phyloP scores from a whole-genome alignment of 768 basidiomycete genomes.

The Xerocomellus amylosporus region DNA sequence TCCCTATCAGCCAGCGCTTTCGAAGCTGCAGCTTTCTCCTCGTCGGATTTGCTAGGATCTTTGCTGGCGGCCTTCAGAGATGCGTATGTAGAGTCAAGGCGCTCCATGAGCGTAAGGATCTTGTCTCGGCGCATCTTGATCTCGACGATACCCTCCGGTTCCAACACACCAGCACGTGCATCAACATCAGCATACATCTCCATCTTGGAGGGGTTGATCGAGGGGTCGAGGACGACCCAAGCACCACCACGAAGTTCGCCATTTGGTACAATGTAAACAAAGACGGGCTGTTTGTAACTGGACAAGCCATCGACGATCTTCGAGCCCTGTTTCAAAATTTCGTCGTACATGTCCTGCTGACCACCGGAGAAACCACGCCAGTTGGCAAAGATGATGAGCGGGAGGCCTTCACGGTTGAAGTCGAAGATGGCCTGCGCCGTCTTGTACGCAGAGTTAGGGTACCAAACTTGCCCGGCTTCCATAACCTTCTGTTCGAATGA shows the following conservation, averaged over 20 bases:
- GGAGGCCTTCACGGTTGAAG: conserved; percentile 94
- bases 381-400: conserved; percentile 98
- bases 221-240: conserved; percentile 98
- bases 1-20: conserved; percentile 74
- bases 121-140: conserved; percentile 98
- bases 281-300: conserved; percentile 95
- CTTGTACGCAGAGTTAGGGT: conserved; percentile 99
- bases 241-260: conserved; percentile 98
- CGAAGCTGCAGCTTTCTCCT: conserved; percentile 70
- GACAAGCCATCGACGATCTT: conserved; percentile 99
- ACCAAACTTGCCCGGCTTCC: conserved; percentile 99
- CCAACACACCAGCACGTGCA: conserved; percentile 92
- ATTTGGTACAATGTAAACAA: conserved; percentile 97
- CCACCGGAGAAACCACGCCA: conserved; percentile 99
- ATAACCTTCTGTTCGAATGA: conserved; percentile 98
- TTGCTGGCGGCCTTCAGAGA: conserved; percentile 77
- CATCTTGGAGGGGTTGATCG: conserved; percentile 96
- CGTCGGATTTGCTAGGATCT: conserved; percentile 65
- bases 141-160: conserved; percentile 96
- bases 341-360: conserved; percentile 99
- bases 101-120: conserved; percentile 86
- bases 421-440: conserved; percentile 99
- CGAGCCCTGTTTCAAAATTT: conserved; percentile 93
- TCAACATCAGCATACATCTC: conserved; percentile 99
- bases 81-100: conserved; percentile 83